Percentiles rank a stretch among this genome's conserved stretches.
Conservation (phyloP, 2,329 filamentous ascomycete genomes). For the Coniochaeta sp. region DNA sequence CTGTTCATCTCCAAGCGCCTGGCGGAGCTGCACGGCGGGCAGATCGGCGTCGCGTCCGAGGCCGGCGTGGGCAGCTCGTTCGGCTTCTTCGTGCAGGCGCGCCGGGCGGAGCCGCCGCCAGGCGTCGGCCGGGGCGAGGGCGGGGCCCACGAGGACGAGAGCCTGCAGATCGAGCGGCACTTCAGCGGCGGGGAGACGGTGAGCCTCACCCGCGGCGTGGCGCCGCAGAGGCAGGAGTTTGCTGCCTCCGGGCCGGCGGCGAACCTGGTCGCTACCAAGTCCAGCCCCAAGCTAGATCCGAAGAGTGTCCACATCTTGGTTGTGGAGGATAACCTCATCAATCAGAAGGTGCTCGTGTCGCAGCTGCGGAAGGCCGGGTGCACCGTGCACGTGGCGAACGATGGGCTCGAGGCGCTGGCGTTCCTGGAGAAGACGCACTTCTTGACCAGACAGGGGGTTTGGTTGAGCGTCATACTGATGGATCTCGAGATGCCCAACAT, state of each 20-base stretch:
- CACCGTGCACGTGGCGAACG: conserved; percentile 51
- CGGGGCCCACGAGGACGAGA: background rate
- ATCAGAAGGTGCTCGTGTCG: conserved; percentile 60
- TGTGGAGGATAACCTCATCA: conserved; percentile 62
- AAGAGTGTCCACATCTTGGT: conserved; percentile 51
- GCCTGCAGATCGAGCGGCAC: conserved; percentile 10
- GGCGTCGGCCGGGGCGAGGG: background rate
- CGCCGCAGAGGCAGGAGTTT: conserved; percentile 2
- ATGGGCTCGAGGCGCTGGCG: conserved; percentile 51
- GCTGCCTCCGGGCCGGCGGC: conserved; percentile 6
- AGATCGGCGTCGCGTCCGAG: conserved; percentile 54
- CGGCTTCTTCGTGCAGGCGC: conserved; percentile 54
- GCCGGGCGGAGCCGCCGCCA: conserved; percentile 27
- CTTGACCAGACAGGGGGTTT: conserved; percentile 9
- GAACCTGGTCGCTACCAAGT: conserved; percentile 14
- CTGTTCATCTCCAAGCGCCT: conserved; percentile 58
- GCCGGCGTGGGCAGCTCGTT: conserved; percentile 54
- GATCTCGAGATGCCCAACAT: conserved; percentile 43
- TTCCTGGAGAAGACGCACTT: conserved; percentile 26
- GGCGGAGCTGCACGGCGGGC: conserved; percentile 57
- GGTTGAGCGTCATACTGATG: conserved; percentile 34
- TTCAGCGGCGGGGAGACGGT: conserved; percentile 8
- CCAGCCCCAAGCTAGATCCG: conserved; percentile 21
- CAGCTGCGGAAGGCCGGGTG: conserved; percentile 54
- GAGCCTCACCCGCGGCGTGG: conserved; percentile 1